These are phyloP conservation scores for Chlamydomonas reinhardtii DNA, from an alignment of 163 green algal species.

Conservation along the genomic window DNA sequence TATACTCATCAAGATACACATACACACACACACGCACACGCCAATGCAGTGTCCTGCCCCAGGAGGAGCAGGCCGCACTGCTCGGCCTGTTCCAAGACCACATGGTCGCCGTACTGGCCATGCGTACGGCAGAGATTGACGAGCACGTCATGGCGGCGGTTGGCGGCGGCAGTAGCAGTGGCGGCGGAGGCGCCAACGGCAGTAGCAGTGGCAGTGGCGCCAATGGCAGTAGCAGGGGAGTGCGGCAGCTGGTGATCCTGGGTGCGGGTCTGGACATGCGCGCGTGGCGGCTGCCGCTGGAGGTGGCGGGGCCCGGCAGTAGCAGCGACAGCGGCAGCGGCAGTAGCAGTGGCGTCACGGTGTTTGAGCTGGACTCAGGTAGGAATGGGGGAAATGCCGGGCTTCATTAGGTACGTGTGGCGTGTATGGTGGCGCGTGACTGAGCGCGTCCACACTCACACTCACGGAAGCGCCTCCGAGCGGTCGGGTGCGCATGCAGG, in stretches of 20 bases:
- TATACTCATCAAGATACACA: too few relatives aligned
- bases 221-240: not conserved
- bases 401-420: too few relatives aligned
- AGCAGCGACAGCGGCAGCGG: not conserved
- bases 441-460: too few relatives aligned
- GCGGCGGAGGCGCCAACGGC: not conserved
- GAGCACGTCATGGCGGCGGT: not conserved
- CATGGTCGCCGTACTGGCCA: not conserved
- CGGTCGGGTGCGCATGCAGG: too few relatives aligned
- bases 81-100: too few relatives aligned
- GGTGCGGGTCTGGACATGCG: constrained; percentile 17
- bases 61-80: not conserved
- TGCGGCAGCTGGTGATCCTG: constrained; percentile 22
- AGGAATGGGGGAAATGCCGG: too few relatives aligned
- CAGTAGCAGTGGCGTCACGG: not conserved
- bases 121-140: not conserved
- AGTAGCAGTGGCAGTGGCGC: not conserved
- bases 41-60: too few relatives aligned
- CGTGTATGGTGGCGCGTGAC: too few relatives aligned
- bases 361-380: constrained; percentile 26
- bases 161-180: not conserved
- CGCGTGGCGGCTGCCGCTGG: constrained; percentile 10
- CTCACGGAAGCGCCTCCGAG: too few relatives aligned
- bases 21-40: too few relatives aligned
- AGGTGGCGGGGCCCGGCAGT: not conserved